Percentiles rank a stretch among this genome's conserved stretches.
Evolutionary conservation across 1,284 basidiomycete species (phyloP).

Genomic region (Cutaneotrichosporon spelunceum): DNA sequence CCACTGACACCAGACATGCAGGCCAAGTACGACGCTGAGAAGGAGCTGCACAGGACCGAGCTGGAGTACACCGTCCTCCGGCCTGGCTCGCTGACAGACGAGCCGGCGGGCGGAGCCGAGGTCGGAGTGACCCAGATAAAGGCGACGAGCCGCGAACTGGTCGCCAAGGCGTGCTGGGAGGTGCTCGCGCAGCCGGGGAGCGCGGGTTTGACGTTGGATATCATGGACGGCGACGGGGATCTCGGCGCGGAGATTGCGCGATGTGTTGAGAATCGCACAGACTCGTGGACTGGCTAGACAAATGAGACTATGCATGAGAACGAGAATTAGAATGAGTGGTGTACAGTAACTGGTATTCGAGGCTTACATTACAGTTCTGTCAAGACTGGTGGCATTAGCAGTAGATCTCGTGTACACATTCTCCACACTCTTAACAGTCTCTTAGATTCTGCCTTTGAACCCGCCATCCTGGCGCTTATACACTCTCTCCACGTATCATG

Average conservation of each 20-base stretch:
- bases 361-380: too few relatives aligned
- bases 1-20: constrained; percentile 56
- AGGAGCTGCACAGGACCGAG: constrained; percentile 59
- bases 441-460: too few relatives aligned
- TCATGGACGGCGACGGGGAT: constrained; percentile 60
- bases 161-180: constrained; percentile 59
- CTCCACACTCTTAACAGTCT: too few relatives aligned
- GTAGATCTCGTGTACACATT: too few relatives aligned
- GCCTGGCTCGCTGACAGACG: constrained; percentile 61
- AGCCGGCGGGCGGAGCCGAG: constrained; percentile 57
- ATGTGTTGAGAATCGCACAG: constrained; percentile 57
- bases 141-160: constrained; percentile 58
- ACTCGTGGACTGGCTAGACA: constrained; percentile 27
- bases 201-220: constrained; percentile 62
- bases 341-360: too few relatives aligned
- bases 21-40: constrained; percentile 68
- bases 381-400: too few relatives aligned
- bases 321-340: too few relatives aligned
- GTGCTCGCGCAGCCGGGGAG: constrained; percentile 60
- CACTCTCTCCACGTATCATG: too few relatives aligned
- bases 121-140: constrained; percentile 60
- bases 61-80: constrained; percentile 71
- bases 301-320: too few relatives aligned
- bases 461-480: too few relatives aligned
- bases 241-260: constrained; percentile 61